Evolutionary conservation across 352 stramenopile genomes (phyloP), one percentile per base, ranked within the genome.

Genomic region (Phytophthora rubi): DNA sequence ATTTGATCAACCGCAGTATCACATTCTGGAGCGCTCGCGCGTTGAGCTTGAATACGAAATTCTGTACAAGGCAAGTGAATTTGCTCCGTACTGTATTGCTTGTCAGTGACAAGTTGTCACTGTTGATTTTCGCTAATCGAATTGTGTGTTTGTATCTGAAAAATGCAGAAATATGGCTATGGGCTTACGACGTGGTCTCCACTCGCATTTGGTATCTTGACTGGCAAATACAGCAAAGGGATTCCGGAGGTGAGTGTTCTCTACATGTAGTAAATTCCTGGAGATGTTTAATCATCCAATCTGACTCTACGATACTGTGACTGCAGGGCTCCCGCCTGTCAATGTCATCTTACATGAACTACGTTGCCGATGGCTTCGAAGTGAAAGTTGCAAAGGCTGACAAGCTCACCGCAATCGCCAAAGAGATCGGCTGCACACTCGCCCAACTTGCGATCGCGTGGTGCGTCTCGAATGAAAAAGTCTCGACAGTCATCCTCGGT

Each of bases 151-250:
- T 30, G 28, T 30, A 30, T 30, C 28, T 4, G 28, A 30, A 30
- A 30, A 30, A 30, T 30, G 33, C 45, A 77, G 74, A 83, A 81
- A 57, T 92, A 90, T 65, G 80, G 79, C 51, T 81, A 92, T 35
- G 86, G 83, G 10, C 70, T 88, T 35, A 93, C 85, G 16, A 90
- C 82, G 48, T 94, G 81, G 83, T 89, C 76, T 28, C 83, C 85
- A 0, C 76, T 94, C n/a, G 78, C 70, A 1, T 85, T 77, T 18
- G 86, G 85, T 7, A 65, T 93, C 6, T 28, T 94, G 37, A 90
- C 86, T 47, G 83, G 83, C 65, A 93, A 93, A 63, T 92, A 92
- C 81, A 86, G 76, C 73, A 82, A 80, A n/a, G 82, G 75, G 10
- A 80, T 83, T 33, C 79, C 72, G 9, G 70, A 75, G 6, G 84